Conservation (phyloP, 1,284 basidiomycete species). For the Moesziomyces antarcticus region DNA sequence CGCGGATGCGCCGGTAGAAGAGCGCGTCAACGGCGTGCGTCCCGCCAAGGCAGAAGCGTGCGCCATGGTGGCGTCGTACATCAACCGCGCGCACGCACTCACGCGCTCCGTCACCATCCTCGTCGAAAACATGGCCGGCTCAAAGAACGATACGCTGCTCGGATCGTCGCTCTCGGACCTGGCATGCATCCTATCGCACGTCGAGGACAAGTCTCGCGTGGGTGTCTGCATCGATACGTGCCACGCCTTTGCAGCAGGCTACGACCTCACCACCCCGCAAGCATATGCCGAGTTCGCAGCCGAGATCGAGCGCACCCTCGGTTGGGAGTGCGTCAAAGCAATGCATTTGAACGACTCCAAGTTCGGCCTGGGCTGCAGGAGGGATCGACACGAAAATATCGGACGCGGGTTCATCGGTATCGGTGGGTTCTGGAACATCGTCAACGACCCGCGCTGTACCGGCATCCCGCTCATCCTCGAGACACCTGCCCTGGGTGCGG, state of each 20-base stretch:
- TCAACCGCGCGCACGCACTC: constrained; percentile 80
- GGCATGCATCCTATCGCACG: constrained; percentile 75
- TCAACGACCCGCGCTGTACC: constrained; percentile 77
- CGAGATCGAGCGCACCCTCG: constrained; percentile 77
- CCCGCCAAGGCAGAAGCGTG: constrained; percentile 76
- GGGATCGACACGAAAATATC: constrained; percentile 85
- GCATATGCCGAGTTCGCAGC: constrained; percentile 69
- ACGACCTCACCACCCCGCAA: constrained; percentile 78
- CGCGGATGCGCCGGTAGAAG: constrained; percentile 48
- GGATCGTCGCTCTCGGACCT: constrained; percentile 79
- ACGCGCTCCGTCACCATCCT: constrained; percentile 77
- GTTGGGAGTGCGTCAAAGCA: constrained; percentile 76
- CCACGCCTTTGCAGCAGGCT: constrained; percentile 85
- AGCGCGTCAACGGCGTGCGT: constrained; percentile 70
- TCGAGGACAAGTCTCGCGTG: constrained; percentile 79
- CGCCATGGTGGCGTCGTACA: constrained; percentile 76
- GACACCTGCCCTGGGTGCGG: constrained; percentile 72
- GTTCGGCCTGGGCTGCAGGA: constrained; percentile 74
- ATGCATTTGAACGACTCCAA: constrained; percentile 90
- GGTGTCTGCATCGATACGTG: constrained; percentile 89
- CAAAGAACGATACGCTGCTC: constrained; percentile 77
- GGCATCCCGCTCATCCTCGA: constrained; percentile 83
- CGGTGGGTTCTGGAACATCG: constrained; percentile 75
- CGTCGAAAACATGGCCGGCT: constrained; percentile 83
- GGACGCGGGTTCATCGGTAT: constrained; percentile 81